Evolutionary conservation across 805 yeast species (phyloP), one percentile per base, ranked within the genome.

Genomic region (Torulaspora gathmanii): DNA sequence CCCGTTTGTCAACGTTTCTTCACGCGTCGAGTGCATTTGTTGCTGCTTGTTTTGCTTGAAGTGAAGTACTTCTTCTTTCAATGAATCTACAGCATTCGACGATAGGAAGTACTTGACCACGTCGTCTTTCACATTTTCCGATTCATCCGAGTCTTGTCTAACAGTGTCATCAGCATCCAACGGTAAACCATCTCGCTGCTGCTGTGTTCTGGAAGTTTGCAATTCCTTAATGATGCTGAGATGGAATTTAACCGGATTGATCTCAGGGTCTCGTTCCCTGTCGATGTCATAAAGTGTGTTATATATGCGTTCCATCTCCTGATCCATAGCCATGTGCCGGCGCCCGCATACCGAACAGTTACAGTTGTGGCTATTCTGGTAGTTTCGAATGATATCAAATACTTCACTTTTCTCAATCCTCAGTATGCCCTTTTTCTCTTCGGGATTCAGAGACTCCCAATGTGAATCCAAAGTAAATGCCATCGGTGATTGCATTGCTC

Each of bases 261-360:
- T 54, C 30, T 59, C 65, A 3, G 67, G 60, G 34, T 64, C 61
- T 17, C 54, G 53, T 19, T 55, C 57, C 47, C 68, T 73, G 31
- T 74, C 70, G 40, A 70, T 78, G 30, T 77, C 80, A 50, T 80
- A 82, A 56, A 82, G 80, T 13, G 79, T 78, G 50, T 83, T 83
- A 59, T 85, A 87, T 5, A 86, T 75, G 44, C 76, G 77, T 55
- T 82, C 88, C 56, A 89, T 72, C 60, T 86, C 95, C 53, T 78
- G 80, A 58, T 85, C 93, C 51, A 87, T 76, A 12, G 86, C 79
- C 40, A 70, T 65, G 56, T 82, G 79, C 53, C 84, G 82, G 37
- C 86, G 75, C 2, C 90, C 91, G 67, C 96, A 90, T 15, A 79
- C 79, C 3, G 80, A 69, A 61, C 96, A 90, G 46, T 78, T 74